Evolutionary conservation across 305 asterid species (phyloP), one percentile per base, ranked within the genome.

Genomic region (Fraxinus sp.): DNA sequence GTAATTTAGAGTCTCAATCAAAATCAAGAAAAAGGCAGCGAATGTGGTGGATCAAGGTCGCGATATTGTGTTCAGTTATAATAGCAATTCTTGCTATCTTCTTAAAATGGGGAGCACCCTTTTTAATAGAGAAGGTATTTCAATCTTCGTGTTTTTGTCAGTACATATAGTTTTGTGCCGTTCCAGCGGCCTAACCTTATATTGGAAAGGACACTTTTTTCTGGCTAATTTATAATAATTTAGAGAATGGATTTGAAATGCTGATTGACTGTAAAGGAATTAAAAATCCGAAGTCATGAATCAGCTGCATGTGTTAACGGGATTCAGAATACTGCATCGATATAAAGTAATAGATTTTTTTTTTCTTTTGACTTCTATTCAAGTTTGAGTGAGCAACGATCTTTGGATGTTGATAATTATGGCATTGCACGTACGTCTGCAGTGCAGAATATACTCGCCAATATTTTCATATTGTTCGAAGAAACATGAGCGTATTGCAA

Each of bases 81-180:
- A 18, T 91, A 78, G 36, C 87, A 73, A 62, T 91, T 85, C 62
- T 92, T 37, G 88, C 93, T 39, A 74, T 88, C 79, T 89, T 89
- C 70, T 68, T 88, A 32, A 94, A 96, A 86, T 96, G 98, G 93
- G 99, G 94, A 76, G 87, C 87, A 75, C 99, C 99, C 64, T 90
- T 93, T 85, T 79, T 92, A 73, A 91, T 92, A 36, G 91, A 94
- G 87, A 96, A 96, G 99, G 99, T 95, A 92, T 24, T 76, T 85
- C 79, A 81, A 30, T 33, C 41, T 79, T 79, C 46, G 4, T 32
- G 16, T 64, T 76, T 36, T 83, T 55, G 7, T 77, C 33, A 5
- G 78, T 79, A 37, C 62, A 80, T 77, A 41, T 55, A 30, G 59
- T 79, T 24, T 32, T 77, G 10, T 83, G 78, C 35, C 32, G 28